Conservation (phyloP, 1,284 basidiomycete genomes). For the Rhodofomes roseus region DNA sequence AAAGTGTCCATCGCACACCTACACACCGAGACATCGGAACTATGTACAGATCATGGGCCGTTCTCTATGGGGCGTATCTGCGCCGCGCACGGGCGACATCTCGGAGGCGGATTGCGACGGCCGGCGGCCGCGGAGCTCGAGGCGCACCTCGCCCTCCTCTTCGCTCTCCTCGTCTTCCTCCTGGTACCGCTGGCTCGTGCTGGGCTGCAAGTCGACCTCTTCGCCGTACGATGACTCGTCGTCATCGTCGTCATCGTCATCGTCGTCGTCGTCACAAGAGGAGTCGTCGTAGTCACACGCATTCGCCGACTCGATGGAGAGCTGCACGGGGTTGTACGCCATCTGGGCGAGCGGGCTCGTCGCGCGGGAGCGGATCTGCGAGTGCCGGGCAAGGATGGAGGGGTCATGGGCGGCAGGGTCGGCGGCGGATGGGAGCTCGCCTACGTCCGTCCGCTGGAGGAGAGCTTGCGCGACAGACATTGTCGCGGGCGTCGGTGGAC, state of each 20-base stretch:
- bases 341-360: slow-evolving; percentile 39
- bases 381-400: slow-evolving; percentile 9
- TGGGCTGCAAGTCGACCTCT: slow-evolving; percentile 22
- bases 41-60: slow-evolving; percentile 24
- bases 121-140: slow-evolving; percentile 29
- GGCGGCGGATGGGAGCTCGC: slow-evolving; percentile 18
- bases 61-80: slow-evolving; percentile 17
- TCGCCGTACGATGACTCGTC: slow-evolving; percentile 9
- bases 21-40: slow-evolving; percentile 4
- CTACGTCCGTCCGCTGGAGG: slow-evolving; percentile 20
- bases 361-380: slow-evolving; percentile 26
- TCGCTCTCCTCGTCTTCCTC: slow-evolving; percentile 33
- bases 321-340: slow-evolving; percentile 22
- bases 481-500: slow-evolving; percentile 6
- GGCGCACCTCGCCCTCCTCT: slow-evolving; percentile 23
- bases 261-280: slow-evolving; percentile 11
- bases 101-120: slow-evolving; percentile 22
- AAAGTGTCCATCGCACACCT: slow-evolving; percentile 13
- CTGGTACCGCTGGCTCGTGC: slow-evolving; percentile 31
- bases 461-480: slow-evolving; percentile 23
- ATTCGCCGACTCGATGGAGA: slow-evolving; percentile 23
- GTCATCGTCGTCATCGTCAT: neutral
- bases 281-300: slow-evolving; percentile 18
- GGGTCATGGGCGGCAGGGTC: slow-evolving; percentile 25
- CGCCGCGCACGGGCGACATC: slow-evolving; percentile 17